Percentiles rank a stretch among this genome's conserved stretches.
These are phyloP conservation scores for Stropharia rugosoannulata DNA, from an alignment of 768 basidiomycete species.

Conservation along the genomic window DNA sequence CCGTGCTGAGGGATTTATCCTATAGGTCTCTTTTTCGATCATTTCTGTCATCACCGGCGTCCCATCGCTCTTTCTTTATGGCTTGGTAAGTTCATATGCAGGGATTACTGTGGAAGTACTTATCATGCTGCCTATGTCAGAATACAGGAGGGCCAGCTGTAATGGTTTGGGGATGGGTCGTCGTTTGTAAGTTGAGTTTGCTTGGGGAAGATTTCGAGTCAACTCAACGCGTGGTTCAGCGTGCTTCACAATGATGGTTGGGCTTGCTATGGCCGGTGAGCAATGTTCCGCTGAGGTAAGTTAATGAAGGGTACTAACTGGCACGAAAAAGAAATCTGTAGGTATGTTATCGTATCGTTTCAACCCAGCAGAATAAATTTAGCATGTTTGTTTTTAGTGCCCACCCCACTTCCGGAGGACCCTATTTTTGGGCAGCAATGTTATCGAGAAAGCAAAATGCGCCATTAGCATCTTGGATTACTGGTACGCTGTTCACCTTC, in stretches of 20 bases:
- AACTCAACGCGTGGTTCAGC: slow-evolving; percentile 30
- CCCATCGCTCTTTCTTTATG: slow-evolving; percentile 67
- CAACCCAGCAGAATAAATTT: background rate
- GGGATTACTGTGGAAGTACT: background rate
- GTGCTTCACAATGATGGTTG: slow-evolving; percentile 69
- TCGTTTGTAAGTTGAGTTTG: slow-evolving; percentile 47
- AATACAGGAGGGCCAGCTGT: slow-evolving; percentile 75
- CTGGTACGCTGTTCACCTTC: slow-evolving; percentile 34
- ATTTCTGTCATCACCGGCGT: slow-evolving; percentile 76
- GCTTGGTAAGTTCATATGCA: slow-evolving; percentile 45
- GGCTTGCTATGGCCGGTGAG: slow-evolving; percentile 72
- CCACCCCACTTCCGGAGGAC: slow-evolving; percentile 71
- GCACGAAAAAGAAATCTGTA: slow-evolving; percentile 42
- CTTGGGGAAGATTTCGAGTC: background rate
- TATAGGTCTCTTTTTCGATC: slow-evolving; percentile 66
- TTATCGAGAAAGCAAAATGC: slow-evolving; percentile 56
- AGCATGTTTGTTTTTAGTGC: slow-evolving; percentile 36
- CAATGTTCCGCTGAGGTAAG: background rate
- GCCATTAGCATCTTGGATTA: slow-evolving; percentile 71
- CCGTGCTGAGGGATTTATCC: slow-evolving; percentile 7
- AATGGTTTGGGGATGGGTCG: slow-evolving; percentile 76
- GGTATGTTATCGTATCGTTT: slow-evolving; percentile 22
- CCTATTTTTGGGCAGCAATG: slow-evolving; percentile 85
- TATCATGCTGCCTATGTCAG: slow-evolving; percentile 26
- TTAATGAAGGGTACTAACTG: background rate